Evolutionary conservation across 208 protist species (phyloP), one percentile per base, ranked within the genome.

Genomic region (Trypanosoma avium): DNA sequence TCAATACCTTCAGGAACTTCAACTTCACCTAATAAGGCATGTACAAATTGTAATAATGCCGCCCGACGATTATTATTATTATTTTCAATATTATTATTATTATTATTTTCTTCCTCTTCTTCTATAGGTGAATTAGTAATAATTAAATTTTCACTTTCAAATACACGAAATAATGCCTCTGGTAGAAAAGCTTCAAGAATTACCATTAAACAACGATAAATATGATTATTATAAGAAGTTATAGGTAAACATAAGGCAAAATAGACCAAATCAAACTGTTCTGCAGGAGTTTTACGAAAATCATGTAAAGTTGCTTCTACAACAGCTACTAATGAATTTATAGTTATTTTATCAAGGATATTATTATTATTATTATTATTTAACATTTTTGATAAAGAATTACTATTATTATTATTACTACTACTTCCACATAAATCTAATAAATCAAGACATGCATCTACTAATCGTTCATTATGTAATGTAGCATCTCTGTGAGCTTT

Each of bases 261-360:
- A 73, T 93, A 95, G 42, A 91, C 78, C 29, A 88, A 58, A 49
- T 91, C 84, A 62, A 92, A 95, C 73, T 92, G 85, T 42, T 86
- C 81, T 1, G 74, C 61, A 3, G 81, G 83, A 0, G 61, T 48
- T 27, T 75, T 70, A 35, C 71, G 66, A 70, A 80, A 63, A 48
- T 92, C 76, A 50, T 88, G 78, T 27, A 92, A 67, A 0, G 87
- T 64, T 10, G 77, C 66, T 33, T 88, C 74, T 12, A 84, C 79
- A 0, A 91, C 52, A 5, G 70, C 65, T 0, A 61, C 24, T 24
- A 84, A 46, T 1, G 45, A 32, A 35, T 79, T 61, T 2, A 36
- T 52, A 50, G 75, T 27, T 65, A 55, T 26, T 19, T 22, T 56
- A 55, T 66, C 50, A 53, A 71, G n/a, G 22, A 35, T 50, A 12